Evolutionary conservation across 371 early-diverging fungal species (phyloP).

Genomic region (Mucor sp.): DNA sequence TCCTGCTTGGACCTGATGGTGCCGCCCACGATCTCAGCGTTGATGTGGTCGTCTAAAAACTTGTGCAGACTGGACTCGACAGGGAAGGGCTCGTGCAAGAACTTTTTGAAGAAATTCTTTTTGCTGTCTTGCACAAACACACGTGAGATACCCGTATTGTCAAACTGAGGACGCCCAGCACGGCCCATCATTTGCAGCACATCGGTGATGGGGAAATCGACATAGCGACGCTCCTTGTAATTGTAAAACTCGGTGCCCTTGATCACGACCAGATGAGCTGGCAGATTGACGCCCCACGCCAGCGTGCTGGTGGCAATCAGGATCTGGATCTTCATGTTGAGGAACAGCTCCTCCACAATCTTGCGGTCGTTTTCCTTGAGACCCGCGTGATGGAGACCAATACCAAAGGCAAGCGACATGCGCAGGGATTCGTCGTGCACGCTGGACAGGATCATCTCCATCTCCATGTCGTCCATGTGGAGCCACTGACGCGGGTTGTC

Average conservation of each 20-base stretch:
- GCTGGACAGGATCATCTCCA: slow-evolving; percentile 67
- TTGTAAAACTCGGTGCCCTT: slow-evolving; percentile 99
- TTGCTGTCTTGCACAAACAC: slow-evolving; percentile 90
- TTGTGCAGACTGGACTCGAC: slow-evolving; percentile 84
- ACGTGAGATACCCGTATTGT: slow-evolving; percentile 84
- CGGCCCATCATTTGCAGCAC: slow-evolving; percentile 99
- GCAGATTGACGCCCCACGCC: slow-evolving; percentile 99
- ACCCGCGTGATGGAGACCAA: slow-evolving; percentile 99
- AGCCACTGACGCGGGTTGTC: slow-evolving; percentile 92
- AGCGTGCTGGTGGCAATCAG: slow-evolving; percentile 97
- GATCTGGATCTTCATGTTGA: slow-evolving; percentile 91
- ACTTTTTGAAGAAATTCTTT: slow-evolving; percentile 96
- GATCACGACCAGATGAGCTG: slow-evolving; percentile 97
- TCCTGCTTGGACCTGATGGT: slow-evolving; percentile 88
- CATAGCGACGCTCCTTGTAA: slow-evolving; percentile 83
- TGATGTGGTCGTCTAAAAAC: slow-evolving; percentile 84
- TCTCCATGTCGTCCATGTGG: slow-evolving; percentile 81
- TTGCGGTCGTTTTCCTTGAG: slow-evolving; percentile 87
- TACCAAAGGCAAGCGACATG: slow-evolving; percentile 89
- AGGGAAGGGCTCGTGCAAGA: slow-evolving; percentile 92
- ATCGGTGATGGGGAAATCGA: slow-evolving; percentile 95
- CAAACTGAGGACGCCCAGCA: slow-evolving; percentile 98
- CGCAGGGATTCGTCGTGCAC: slow-evolving; percentile 82
- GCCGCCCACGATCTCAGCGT: slow-evolving; percentile 90
- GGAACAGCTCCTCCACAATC: slow-evolving; percentile 93